These are phyloP conservation scores for Aspergillus sp. DNA, from an alignment of 2,329 filamentous ascomycete genomes.

Conservation along the genomic window DNA sequence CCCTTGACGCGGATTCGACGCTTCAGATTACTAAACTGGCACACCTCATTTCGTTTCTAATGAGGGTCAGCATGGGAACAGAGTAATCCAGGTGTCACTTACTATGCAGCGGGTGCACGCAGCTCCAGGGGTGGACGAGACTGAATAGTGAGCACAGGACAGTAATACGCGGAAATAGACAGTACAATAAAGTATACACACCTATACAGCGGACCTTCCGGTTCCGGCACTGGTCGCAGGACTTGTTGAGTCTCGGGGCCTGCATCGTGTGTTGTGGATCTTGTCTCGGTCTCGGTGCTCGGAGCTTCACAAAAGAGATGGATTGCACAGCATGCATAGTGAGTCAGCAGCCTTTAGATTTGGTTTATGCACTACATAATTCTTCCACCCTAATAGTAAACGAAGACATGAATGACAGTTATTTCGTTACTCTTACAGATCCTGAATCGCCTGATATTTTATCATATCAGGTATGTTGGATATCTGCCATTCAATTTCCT, in stretches of 20 bases:
- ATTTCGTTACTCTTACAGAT: no score
- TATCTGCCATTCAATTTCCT: no score
- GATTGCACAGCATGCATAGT: no score
- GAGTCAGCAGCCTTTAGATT: no score
- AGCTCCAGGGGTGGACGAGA: not conserved
- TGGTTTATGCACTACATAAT: no score
- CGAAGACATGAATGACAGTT: no score
- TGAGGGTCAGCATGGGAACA: not conserved
- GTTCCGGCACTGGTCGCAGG: conserved; percentile 2
- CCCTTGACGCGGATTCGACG: not conserved
- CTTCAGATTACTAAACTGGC: not conserved
- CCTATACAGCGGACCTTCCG: conserved; percentile 5
- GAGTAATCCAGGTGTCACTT: not conserved
- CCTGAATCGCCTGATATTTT: no score
- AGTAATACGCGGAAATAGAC: not conserved
- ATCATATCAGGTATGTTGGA: no score
- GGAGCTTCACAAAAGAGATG: no score
- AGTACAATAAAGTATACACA: not conserved
- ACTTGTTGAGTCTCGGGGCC: not conserved
- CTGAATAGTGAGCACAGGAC: not conserved
- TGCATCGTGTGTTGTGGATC: not conserved
- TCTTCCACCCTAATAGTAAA: no score
- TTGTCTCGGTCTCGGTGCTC: not conserved
- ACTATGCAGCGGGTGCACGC: not conserved
- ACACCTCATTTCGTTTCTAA: not conserved